Evolutionary conservation across 2,329 filamentous ascomycete species (phyloP).

Genomic region (Clarireedia paspali): DNA sequence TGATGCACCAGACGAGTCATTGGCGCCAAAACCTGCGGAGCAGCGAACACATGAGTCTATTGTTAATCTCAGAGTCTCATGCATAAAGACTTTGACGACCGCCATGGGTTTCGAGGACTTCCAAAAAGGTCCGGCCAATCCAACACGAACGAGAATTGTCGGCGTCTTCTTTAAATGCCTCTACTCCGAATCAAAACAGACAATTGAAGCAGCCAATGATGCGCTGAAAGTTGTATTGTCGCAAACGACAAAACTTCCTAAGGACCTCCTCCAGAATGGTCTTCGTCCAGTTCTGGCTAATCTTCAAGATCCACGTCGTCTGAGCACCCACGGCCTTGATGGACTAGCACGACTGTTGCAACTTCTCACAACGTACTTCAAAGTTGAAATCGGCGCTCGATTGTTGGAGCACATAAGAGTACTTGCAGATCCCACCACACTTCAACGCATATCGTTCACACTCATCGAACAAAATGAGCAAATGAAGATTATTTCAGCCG

Average conservation of each 20-base stretch:
- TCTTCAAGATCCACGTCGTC: constrained; percentile 82
- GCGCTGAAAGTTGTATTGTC: constrained; percentile 82
- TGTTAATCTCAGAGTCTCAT: constrained; percentile 83
- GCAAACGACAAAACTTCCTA: constrained; percentile 85
- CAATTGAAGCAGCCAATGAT: constrained; percentile 88
- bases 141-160: constrained; percentile 66
- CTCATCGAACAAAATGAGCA: constrained; percentile 86
- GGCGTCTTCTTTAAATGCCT: constrained; percentile 96
- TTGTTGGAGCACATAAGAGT: constrained; percentile 91
- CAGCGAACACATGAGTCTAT: constrained; percentile 95
- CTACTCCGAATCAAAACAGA: constrained; percentile 86
- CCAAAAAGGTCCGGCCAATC: constrained; percentile 62
- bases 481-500: constrained; percentile 92
- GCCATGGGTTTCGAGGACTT: constrained; percentile 93
- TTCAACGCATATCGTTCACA: constrained; percentile 90
- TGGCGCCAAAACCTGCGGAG: constrained; percentile 88
- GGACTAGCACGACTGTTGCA: constrained; percentile 85
- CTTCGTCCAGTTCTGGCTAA: constrained; percentile 94
- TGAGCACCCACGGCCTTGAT: constrained; percentile 83
- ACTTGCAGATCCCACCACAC: constrained; percentile 69
- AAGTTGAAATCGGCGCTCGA: constrained; percentile 90
- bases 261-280: constrained; percentile 90
- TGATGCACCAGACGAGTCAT: constrained; percentile 86
- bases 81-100: constrained; percentile 85
- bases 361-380: constrained; percentile 95